phyloP scores from a whole-genome alignment of 2,329 filamentous ascomycete species.

The Karstenula rhodostoma region DNA sequence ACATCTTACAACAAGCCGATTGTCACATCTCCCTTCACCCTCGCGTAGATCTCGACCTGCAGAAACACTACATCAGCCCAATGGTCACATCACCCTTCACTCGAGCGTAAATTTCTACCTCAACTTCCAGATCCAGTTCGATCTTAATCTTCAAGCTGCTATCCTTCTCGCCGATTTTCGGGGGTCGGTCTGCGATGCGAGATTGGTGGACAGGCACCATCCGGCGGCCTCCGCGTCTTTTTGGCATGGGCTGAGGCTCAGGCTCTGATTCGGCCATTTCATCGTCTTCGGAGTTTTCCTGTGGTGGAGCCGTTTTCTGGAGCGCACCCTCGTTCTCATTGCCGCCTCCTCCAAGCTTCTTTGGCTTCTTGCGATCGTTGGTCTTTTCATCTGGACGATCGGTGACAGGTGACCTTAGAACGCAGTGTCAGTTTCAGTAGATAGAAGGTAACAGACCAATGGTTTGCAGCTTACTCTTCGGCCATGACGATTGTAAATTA shows the following conservation, averaged over 20 bases:
- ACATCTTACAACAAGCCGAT: constrained; percentile 51
- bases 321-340: constrained; percentile 12
- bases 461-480: constrained; percentile 22
- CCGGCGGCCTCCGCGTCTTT: constrained; percentile 21
- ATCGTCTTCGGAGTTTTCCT: constrained; percentile 16
- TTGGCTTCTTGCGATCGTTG: constrained; percentile 25
- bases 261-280: constrained; percentile 27
- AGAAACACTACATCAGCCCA: constrained; percentile 37
- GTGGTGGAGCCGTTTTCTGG: constrained; percentile 20
- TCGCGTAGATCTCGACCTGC: constrained; percentile 52
- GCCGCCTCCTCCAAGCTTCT: constrained; percentile 15
- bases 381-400: constrained; percentile 14
- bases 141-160: constrained; percentile 54
- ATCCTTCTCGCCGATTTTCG: constrained; percentile 46
- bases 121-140: constrained; percentile 50
- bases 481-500: constrained; percentile 19
- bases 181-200: constrained; percentile 49
- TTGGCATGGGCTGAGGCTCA: constrained; percentile 47
- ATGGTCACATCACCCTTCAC: constrained; percentile 44
- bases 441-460: not conserved
- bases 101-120: constrained; percentile 38
- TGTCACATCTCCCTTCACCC: constrained; percentile 47
- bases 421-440: not conserved
- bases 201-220: constrained; percentile 48
- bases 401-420: constrained; percentile 12